phyloP scores from a whole-genome alignment of 2,329 filamentous ascomycete genomes.

The Calonectria pauciramosa region DNA sequence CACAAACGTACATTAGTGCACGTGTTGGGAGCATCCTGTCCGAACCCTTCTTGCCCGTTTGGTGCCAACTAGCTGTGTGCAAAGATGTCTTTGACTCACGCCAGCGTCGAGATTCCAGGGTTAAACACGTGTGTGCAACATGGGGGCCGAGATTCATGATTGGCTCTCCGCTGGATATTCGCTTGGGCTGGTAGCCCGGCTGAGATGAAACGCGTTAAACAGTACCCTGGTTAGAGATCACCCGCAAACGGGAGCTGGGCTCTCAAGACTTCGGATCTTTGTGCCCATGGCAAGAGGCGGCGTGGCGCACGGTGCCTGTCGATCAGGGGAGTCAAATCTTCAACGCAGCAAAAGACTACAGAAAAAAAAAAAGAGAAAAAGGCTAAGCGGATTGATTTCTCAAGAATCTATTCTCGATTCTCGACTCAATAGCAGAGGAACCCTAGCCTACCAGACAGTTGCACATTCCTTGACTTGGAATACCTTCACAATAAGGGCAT shows the following conservation, averaged over 20 bases:
- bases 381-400: not conserved
- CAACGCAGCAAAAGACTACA: not conserved
- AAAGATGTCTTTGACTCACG: not conserved
- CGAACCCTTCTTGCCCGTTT: not conserved
- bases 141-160: not conserved
- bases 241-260: not conserved
- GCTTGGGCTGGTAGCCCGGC: not conserved
- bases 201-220: not conserved
- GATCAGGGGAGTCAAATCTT: not conserved
- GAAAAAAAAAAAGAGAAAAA: not conserved
- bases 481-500: not conserved
- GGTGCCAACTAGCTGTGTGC: not conserved
- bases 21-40: not conserved
- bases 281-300: not conserved
- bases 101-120: not conserved
- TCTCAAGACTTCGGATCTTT: not conserved
- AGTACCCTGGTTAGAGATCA: not conserved
- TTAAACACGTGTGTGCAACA: not conserved
- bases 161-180: not conserved
- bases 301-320: not conserved
- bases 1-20: not conserved
- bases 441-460: not conserved
- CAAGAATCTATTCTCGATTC: not conserved
- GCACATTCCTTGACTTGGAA: not conserved
- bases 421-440: not conserved